Evolutionary conservation across 306 rosid species (phyloP), one percentile per base, ranked within the genome.

Genomic region (Lotus japonicus): DNA sequence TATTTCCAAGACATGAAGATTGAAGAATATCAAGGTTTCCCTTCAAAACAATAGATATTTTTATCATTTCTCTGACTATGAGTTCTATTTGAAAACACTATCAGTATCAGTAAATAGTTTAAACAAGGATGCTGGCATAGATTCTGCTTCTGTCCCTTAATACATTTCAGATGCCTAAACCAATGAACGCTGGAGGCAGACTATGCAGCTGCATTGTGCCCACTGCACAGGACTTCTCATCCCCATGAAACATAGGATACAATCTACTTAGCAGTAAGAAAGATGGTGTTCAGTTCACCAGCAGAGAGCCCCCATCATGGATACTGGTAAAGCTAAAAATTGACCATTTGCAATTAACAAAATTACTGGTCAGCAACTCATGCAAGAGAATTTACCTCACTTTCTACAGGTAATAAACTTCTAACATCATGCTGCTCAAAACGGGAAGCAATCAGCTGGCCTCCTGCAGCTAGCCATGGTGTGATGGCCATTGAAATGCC

Each of bases 401-500:
- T 95, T 78, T 95, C 99, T 39, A 68, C 96, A 2, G 99, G 99
- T 68, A 95, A 86, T 73, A 95, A 83, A 68, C 97, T 95, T 78
- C 99, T 84, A 77, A 95, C 99, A 55, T 95, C 99, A 78, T 90
- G 91, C 83, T 75, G 89, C 85, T 90, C 99, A 73, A 90, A 95
- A 64, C 96, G 99, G 83, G 99, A 95, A 61, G 99, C 97, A 76
- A 90, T 85, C 78, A 90, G 78, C 79, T 95, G 99, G 55, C 99
- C 99, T 18, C 97, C 99, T 56, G 97, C 99, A 58, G 97, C 99
- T 67, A 95, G 84, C 96, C 96, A 95, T 39, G 99, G 99, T 9
- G 99, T 95, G 74, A 95, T 76, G 70, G 97, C 99, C 99, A 95
- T 95, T 50, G 97, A 95, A 72, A 95, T 84, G 68, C 99, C 99